These are phyloP conservation scores for Yarrowia porcina DNA, from an alignment of 805 yeast species.

Conservation along the genomic window DNA sequence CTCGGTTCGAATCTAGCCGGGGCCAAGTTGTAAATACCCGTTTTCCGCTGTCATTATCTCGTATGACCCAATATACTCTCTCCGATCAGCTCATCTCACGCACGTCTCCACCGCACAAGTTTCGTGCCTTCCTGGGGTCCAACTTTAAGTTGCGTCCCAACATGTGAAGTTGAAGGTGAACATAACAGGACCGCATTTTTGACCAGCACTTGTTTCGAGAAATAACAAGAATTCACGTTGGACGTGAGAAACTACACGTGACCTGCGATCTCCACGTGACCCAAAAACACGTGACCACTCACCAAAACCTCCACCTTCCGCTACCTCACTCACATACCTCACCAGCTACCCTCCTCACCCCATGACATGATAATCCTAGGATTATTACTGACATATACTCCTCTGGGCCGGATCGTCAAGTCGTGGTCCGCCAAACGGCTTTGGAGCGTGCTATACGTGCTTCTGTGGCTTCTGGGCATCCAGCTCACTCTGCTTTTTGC, in stretches of 20 bases:
- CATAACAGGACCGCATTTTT: too few species aligned
- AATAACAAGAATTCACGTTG: neutral
- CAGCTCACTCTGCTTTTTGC: conserved; percentile 27
- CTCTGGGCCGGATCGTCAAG: neutral
- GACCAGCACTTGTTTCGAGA: too few species aligned
- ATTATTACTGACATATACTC: conserved; percentile 8
- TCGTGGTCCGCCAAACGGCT: conserved; percentile 9
- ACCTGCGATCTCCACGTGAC: too few species aligned
- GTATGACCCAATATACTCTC: neutral
- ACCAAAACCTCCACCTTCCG: neutral
- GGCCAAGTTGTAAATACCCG: too few species aligned
- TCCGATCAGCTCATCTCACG: neutral
- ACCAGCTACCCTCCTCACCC: neutral
- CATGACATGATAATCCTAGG: conserved; percentile 19
- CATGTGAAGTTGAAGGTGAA: neutral
- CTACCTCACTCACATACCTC: neutral
- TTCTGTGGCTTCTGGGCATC: conserved; percentile 21
- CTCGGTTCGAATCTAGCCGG: too few species aligned
- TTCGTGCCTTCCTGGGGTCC: neutral
- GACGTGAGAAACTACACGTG: neutral
- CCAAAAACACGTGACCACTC: too few species aligned
- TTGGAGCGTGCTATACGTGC: conserved; percentile 13
- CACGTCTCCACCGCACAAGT: neutral
- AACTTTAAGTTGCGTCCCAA: neutral
- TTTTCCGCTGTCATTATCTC: too few species aligned